phyloP scores from a whole-genome alignment of 352 stramenopile species.

The Blastocystis sp. region DNA sequence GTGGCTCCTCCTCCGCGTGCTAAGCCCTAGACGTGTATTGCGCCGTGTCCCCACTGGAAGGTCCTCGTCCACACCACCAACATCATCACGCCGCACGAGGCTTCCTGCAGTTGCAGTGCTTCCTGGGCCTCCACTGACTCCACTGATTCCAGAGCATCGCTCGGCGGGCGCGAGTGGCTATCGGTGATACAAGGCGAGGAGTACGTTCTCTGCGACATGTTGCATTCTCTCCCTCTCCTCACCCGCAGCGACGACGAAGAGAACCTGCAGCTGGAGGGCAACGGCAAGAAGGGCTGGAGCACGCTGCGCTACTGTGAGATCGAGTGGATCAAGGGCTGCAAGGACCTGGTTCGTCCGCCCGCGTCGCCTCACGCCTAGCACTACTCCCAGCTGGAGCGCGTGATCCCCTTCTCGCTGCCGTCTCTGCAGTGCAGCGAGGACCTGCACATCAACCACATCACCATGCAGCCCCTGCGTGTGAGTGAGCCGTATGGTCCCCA shows the following conservation, averaged over 20 bases:
- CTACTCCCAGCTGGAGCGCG: slow-evolving; percentile 34
- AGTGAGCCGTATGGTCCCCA: slow-evolving; percentile 27
- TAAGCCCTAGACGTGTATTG: slow-evolving; percentile 14
- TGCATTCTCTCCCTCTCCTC: background rate
- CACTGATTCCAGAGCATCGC: background rate
- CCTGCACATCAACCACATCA: slow-evolving; percentile 63
- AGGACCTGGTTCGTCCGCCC: background rate
- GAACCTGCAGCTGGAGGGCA: slow-evolving; percentile 49
- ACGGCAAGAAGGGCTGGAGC: slow-evolving; percentile 47
- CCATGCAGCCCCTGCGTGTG: slow-evolving; percentile 61
- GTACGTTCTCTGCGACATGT: slow-evolving; percentile 56
- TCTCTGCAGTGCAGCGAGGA: slow-evolving; percentile 54
- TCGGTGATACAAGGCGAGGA: slow-evolving; percentile 52
- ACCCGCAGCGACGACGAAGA: slow-evolving; percentile 18
- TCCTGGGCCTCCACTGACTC: no score
- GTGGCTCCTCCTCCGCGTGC: background rate
- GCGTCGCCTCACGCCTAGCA: background rate
- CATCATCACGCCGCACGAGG: slow-evolving; percentile 25
- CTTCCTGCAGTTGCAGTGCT: no score
- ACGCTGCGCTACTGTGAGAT: slow-evolving; percentile 55
- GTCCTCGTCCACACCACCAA: slow-evolving; percentile 27
- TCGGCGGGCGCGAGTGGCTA: slow-evolving; percentile 7
- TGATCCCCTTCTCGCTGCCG: slow-evolving; percentile 53
- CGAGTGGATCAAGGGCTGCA: slow-evolving; percentile 53
- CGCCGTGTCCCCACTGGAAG: slow-evolving; percentile 44